Evolutionary conservation across 2,329 filamentous ascomycete genomes (phyloP).

Genomic region (Acephala macrosclerotiorum): DNA sequence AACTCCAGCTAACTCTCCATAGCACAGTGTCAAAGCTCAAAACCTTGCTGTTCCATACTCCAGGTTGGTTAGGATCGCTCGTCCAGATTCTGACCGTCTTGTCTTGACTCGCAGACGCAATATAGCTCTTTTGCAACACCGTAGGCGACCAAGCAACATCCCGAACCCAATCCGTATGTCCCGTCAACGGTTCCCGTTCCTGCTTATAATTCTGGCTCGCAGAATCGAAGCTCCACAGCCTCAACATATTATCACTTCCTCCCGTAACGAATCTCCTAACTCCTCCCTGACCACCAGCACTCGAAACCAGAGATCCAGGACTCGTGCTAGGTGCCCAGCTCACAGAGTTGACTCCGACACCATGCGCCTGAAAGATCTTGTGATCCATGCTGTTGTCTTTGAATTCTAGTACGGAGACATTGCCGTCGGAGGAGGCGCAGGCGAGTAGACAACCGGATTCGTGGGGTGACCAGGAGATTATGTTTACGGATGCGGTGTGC

Average conservation of each 20-base stretch:
- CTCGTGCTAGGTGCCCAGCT: conserved; percentile 90
- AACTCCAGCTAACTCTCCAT: conserved; percentile 97
- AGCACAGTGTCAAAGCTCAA: conserved; percentile 88
- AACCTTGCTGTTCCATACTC: conserved; percentile 84
- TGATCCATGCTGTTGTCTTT: conserved; percentile 94
- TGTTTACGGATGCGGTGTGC: conserved; percentile 96
- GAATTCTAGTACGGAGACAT: conserved; percentile 94
- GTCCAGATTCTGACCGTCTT: conserved; percentile 99
- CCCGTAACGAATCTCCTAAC: conserved; percentile 91
- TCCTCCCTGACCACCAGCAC: conserved; percentile 65
- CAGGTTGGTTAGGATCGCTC: conserved; percentile 68
- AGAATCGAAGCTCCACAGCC: conserved; percentile 86
- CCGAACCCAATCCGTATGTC: conserved; percentile 95
- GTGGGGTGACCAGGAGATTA: conserved; percentile 96
- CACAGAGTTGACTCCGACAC: conserved; percentile 93
- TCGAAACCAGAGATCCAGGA: conserved; percentile 85
- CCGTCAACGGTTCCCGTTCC: conserved; percentile 71
- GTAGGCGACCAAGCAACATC: conserved; percentile 98
- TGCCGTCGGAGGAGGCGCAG: conserved; percentile 92
- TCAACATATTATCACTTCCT: conserved; percentile 90
- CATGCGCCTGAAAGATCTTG: conserved; percentile 89
- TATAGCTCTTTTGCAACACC: conserved; percentile 94
- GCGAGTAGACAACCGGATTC: conserved; percentile 94
- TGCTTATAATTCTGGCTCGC: conserved; percentile 67
- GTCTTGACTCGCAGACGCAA: conserved; percentile 93